Conservation (phyloP, 2,329 filamentous ascomycete species). For the Colletotrichum sp. region DNA sequence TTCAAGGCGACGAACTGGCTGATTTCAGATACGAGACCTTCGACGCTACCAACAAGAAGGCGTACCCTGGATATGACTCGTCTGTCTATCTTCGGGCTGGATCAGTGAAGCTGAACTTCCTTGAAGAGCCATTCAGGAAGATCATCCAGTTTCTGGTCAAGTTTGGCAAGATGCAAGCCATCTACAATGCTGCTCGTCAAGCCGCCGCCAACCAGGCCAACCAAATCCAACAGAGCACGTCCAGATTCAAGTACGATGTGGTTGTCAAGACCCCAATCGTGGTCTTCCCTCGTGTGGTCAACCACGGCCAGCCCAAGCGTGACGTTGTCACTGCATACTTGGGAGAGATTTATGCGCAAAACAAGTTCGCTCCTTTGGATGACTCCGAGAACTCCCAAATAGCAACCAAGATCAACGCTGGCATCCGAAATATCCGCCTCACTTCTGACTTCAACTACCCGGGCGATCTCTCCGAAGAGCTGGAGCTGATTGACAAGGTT, state of each 20-base stretch:
- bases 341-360: slow-evolving; percentile 96
- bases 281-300: slow-evolving; percentile 84
- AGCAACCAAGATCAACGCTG: slow-evolving; percentile 88
- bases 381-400: slow-evolving; percentile 75
- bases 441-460: slow-evolving; percentile 89
- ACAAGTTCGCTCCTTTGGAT: slow-evolving; percentile 86
- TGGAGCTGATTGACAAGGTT: slow-evolving; percentile 97
- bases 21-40: slow-evolving; percentile 99
- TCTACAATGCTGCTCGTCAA: slow-evolving; percentile 96
- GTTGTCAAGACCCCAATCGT: slow-evolving; percentile 95
- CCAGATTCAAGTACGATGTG: slow-evolving; percentile 92
- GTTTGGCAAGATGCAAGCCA: slow-evolving; percentile 99
- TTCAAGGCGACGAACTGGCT: slow-evolving; percentile 92
- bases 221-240: slow-evolving; percentile 89
- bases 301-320: slow-evolving; percentile 71
- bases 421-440: slow-evolving; percentile 89
- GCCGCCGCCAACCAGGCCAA: slow-evolving; percentile 93
- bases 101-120: slow-evolving; percentile 95
- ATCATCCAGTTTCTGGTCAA: slow-evolving; percentile 98
- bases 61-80: slow-evolving; percentile 94
- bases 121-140: slow-evolving; percentile 96
- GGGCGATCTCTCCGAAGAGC: slow-evolving; percentile 75
- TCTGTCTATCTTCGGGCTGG: slow-evolving; percentile 90
- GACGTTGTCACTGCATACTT: slow-evolving; percentile 92
- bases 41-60: slow-evolving; percentile 69